These are phyloP conservation scores for Olyra latifolia DNA, from an alignment of 176 grass and related monocot genomes.

Conservation along the genomic window DNA sequence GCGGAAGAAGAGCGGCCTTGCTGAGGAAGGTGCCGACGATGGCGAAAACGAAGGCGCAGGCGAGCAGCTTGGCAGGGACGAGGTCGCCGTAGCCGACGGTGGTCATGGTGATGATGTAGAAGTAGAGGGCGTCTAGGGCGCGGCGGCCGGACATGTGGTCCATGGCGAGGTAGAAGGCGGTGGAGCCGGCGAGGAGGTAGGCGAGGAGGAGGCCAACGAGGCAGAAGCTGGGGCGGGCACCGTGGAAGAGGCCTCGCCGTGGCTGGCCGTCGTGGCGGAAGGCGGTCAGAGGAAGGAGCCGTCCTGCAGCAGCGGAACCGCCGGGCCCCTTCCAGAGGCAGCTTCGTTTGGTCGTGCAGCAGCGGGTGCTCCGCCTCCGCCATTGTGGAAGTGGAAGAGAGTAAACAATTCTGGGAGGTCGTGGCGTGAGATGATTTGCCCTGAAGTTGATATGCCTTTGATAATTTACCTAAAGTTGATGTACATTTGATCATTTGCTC, in stretches of 20 bases:
- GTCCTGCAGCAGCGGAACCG: constrained; percentile 39
- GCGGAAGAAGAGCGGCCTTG: constrained; percentile 42
- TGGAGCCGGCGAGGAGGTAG: constrained; percentile 52
- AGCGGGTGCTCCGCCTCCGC: too few relatives aligned
- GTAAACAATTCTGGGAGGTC: too few relatives aligned
- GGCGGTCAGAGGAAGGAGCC: constrained; percentile 19
- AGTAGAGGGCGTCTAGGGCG: constrained; percentile 53
- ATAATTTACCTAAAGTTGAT: too few relatives aligned
- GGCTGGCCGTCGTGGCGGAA: neutral
- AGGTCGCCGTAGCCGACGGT: constrained; percentile 98
- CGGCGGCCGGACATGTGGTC: constrained; percentile 50
- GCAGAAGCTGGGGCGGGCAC: constrained; percentile 35
- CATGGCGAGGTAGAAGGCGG: constrained; percentile 48
- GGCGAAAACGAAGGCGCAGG: constrained; percentile 56
- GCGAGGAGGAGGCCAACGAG: constrained; percentile 48
- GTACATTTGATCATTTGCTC: too few relatives aligned
- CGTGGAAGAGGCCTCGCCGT: neutral
- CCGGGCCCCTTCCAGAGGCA: too few relatives aligned
- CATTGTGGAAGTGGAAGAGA: too few relatives aligned
- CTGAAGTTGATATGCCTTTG: too few relatives aligned
- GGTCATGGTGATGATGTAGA: constrained; percentile 95
- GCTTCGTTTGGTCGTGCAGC: too few relatives aligned
- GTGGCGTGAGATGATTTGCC: too few relatives aligned
- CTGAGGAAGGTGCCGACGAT: constrained; percentile 52
- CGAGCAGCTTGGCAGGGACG: constrained; percentile 52